Percentiles rank a stretch among this genome's conserved stretches.
Conservation (phyloP, 75 land plant species). For the Cryptomeria japonica region DNA sequence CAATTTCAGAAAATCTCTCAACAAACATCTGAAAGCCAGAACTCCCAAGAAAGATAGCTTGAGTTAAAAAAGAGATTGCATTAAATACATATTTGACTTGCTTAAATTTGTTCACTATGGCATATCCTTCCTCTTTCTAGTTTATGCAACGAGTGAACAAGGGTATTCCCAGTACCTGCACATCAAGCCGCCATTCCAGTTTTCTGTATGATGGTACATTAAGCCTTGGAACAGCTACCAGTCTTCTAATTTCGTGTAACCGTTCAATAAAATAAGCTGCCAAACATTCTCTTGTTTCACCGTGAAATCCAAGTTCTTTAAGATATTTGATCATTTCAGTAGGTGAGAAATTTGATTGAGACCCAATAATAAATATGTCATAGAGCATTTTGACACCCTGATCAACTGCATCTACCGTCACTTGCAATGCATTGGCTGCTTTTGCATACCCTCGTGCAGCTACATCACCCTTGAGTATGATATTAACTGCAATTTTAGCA, state of each 20-base stretch:
- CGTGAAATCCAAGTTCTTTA: slow-evolving; percentile 15
- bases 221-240: slow-evolving; percentile 20
- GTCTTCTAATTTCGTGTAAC: slow-evolving; percentile 16
- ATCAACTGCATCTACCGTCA: slow-evolving; percentile 30
- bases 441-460: slow-evolving; percentile 29
- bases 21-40: background rate
- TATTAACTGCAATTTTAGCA: slow-evolving; percentile 23
- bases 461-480: slow-evolving; percentile 28
- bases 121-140: background rate
- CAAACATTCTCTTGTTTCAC: slow-evolving; percentile 15
- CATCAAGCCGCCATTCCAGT: slow-evolving; percentile 40
- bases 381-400: slow-evolving; percentile 28
- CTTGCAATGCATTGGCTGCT: slow-evolving; percentile 29
- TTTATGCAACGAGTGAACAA: background rate
- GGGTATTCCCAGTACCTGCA: slow-evolving; percentile 18
- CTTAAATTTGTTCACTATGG: background rate
- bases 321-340: slow-evolving; percentile 11
- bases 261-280: slow-evolving; percentile 18
- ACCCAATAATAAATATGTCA: slow-evolving; percentile 18
- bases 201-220: slow-evolving; percentile 19
- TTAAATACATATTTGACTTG: background rate
- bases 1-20: background rate
- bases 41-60: background rate
- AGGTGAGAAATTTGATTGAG: slow-evolving; percentile 25
- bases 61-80: background rate